A percentile compares a stretch with the other conserved stretches of the same genome.
Evolutionary conservation across 208 protist genomes (phyloP).

Genomic region (Trypanosoma rangeli): DNA sequence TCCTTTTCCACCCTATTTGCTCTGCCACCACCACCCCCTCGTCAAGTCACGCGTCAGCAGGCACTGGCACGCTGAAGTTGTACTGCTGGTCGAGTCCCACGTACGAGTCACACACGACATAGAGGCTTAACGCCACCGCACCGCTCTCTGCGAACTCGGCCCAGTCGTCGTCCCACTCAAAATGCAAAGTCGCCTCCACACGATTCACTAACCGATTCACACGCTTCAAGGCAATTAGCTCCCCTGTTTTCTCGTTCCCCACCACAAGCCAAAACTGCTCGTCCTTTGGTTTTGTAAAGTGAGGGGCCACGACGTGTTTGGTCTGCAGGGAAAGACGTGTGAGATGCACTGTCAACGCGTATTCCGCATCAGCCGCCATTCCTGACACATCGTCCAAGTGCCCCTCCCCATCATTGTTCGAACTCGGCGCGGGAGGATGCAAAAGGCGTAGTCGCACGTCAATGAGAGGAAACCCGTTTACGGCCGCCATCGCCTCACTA

Average conservation of each 20-base stretch:
- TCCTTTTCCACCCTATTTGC: not conserved
- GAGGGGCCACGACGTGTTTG: constrained; percentile 74
- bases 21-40: not conserved
- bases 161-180: constrained; percentile 92
- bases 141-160: constrained; percentile 27
- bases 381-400: constrained; percentile 8
- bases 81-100: constrained; percentile 91
- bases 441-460: constrained; percentile 65
- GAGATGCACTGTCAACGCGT: constrained; percentile 58
- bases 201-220: constrained; percentile 61
- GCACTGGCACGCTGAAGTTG: constrained; percentile 57
- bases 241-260: constrained; percentile 76
- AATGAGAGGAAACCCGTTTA: constrained; percentile 72
- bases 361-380: constrained; percentile 41
- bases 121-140: constrained; percentile 62
- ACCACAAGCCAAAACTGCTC: constrained; percentile 93
- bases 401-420: constrained; percentile 19
- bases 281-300: constrained; percentile 90
- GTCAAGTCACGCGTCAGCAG: not conserved
- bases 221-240: constrained; percentile 93
- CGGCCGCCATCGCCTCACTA: constrained; percentile 73
- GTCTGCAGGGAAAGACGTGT: constrained; percentile 55
- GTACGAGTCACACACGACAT: constrained; percentile 91
- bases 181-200: constrained; percentile 51
- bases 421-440: not conserved